A percentile compares a stretch with the other conserved stretches of the same genome.
phyloP scores from a whole-genome alignment of 2,329 filamentous ascomycete genomes.

The Sporothrix euskadiensis region DNA sequence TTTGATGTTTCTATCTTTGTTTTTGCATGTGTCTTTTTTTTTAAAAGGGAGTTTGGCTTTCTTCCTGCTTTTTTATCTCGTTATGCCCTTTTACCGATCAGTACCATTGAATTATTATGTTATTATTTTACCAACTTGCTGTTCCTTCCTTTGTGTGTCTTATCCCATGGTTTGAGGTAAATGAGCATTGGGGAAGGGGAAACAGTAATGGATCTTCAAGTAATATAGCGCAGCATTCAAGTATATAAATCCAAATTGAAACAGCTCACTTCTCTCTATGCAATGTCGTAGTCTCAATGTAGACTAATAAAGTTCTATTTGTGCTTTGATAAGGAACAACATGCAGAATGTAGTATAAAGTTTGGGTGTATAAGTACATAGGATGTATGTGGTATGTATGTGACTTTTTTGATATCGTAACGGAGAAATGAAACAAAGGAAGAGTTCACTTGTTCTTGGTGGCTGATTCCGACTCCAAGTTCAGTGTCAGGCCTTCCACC shows the following conservation, averaged over 20 bases:
- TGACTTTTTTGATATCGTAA: neutral
- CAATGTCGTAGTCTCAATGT: neutral
- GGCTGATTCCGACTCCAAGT: neutral
- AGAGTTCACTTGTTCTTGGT: neutral
- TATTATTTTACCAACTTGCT: neutral
- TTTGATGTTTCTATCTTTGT: neutral
- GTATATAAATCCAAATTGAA: neutral
- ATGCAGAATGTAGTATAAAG: neutral
- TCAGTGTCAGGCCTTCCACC: constrained; percentile 18
- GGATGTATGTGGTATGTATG: neutral
- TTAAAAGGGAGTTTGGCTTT: constrained; percentile 23
- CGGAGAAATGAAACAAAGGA: neutral
- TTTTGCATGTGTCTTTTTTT: constrained; percentile 15
- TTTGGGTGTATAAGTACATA: neutral
- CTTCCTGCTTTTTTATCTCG: neutral
- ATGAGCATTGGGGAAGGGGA: neutral
- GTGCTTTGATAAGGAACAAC: neutral
- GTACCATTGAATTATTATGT: constrained; percentile 8
- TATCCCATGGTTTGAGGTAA: neutral
- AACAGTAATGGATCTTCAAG: neutral
- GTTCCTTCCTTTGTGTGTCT: neutral
- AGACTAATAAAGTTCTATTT: neutral
- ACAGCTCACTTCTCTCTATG: neutral
- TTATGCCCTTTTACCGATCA: neutral
- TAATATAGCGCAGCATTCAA: neutral